Percentiles rank a stretch among this genome's conserved stretches.
phyloP scores from a whole-genome alignment of 495 filamentous ascomycete genomes.

The Annulohypoxylon bovei region DNA sequence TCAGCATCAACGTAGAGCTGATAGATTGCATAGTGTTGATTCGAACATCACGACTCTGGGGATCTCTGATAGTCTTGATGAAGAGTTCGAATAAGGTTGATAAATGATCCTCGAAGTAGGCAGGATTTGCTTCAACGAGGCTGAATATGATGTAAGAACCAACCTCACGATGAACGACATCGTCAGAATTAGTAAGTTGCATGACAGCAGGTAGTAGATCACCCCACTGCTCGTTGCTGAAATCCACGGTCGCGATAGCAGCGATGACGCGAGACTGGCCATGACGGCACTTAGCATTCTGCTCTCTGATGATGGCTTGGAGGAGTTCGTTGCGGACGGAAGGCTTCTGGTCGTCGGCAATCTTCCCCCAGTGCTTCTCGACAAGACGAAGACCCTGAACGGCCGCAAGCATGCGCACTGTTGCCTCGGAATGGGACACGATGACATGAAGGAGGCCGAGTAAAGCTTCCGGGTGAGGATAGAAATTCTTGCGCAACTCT shows the following conservation, averaged over 20 bases:
- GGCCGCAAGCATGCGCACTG: conserved; percentile 87
- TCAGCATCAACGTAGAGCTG: conserved; percentile 84
- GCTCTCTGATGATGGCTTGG: conserved; percentile 80
- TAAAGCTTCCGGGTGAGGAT: conserved; percentile 83
- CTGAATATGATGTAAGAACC: conserved; percentile 93
- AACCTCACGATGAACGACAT: conserved; percentile 84
- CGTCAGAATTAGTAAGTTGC: conserved; percentile 73
- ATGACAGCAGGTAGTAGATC: conserved; percentile 80
- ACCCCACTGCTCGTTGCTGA: conserved; percentile 86
- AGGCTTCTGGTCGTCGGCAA: conserved; percentile 66
- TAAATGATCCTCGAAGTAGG: conserved; percentile 79
- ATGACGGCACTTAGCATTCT: conserved; percentile 78
- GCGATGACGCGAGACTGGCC: conserved; percentile 88
- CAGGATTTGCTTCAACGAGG: conserved; percentile 83
- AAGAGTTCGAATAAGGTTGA: conserved; percentile 84
- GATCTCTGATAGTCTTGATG: conserved; percentile 85
- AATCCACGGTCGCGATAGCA: conserved; percentile 83
- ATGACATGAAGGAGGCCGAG: conserved; percentile 85
- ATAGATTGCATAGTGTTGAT: conserved; percentile 96
- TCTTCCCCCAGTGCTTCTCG: conserved; percentile 85
- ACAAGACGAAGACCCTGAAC: conserved; percentile 86
- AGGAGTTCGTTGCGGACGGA: conserved; percentile 83
- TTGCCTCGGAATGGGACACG: conserved; percentile 72
- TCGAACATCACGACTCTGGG: conserved; percentile 88
- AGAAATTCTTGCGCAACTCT: conserved; percentile 89